phyloP scores from a whole-genome alignment of 805 yeast genomes.

The Hanseniaspora lindneri region DNA sequence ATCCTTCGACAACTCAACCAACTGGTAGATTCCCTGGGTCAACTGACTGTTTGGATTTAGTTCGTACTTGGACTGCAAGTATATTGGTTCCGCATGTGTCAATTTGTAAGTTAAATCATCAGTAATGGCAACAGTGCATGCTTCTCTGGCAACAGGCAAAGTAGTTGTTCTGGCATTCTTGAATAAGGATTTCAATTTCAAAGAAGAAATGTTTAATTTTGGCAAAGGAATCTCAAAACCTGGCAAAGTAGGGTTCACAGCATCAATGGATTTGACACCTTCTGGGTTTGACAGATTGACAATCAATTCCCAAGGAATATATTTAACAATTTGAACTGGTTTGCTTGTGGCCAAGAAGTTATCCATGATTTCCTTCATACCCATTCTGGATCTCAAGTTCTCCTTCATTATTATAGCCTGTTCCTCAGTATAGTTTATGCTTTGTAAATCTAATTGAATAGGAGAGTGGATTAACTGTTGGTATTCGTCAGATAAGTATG shows the following conservation, averaged over 20 bases:
- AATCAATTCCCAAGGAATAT: conserved; percentile 57
- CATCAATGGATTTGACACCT: conserved; percentile 56
- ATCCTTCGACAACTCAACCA: conserved; percentile 52
- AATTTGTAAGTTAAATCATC: conserved; percentile 58
- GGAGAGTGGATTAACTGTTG: conserved; percentile 23
- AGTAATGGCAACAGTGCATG: conserved; percentile 54
- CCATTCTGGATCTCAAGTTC: conserved; percentile 57
- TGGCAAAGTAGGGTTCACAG: conserved; percentile 52
- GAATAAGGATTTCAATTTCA: conserved; percentile 52
- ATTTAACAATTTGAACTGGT: conserved; percentile 61
- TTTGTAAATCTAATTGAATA: conserved; percentile 17
- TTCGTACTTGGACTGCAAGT: conserved; percentile 74
- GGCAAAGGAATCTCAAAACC: conserved; percentile 71
- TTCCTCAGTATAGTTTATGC: conserved; percentile 26
- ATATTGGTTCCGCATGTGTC: conserved; percentile 57
- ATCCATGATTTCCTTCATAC: conserved; percentile 67
- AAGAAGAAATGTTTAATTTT: conserved; percentile 55
- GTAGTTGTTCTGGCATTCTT: conserved; percentile 38
- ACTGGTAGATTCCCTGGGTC: conserved; percentile 39
- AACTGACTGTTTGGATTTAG: conserved; percentile 37
- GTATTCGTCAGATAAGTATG: conserved; percentile 45
- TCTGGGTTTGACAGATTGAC: conserved; percentile 54
- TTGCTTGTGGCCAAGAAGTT: conserved; percentile 64
- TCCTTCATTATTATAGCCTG: conserved; percentile 34
- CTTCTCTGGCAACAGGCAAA: conserved; percentile 63